Conservation (phyloP, 2,329 filamentous ascomycete genomes). For the Colletotrichum sp. region DNA sequence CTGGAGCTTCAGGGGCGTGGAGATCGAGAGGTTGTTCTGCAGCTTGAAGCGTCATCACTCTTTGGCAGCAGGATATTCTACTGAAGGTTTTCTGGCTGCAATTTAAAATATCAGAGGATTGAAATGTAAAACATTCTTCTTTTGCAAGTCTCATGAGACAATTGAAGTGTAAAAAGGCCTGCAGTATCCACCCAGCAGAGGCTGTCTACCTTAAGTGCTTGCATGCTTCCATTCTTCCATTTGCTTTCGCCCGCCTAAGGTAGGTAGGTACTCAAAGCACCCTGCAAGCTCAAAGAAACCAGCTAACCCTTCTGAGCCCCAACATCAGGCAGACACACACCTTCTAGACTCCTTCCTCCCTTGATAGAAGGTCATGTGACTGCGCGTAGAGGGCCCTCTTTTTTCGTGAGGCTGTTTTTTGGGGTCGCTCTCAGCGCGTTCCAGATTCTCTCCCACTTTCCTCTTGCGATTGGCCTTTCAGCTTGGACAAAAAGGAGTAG, state of each 20-base stretch:
- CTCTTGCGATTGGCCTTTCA: background rate
- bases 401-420: background rate
- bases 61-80: background rate
- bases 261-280: background rate
- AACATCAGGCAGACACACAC: background rate
- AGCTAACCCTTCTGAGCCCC: background rate
- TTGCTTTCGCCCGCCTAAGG: background rate
- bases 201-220: background rate
- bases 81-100: background rate
- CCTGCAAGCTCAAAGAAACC: background rate
- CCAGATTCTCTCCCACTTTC: background rate
- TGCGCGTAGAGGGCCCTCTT: constrained; percentile 15
- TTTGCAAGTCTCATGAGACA: background rate
- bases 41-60: background rate
- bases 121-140: background rate
- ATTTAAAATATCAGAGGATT: background rate
- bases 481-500: background rate
- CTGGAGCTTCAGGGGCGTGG: constrained; percentile 1
- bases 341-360: background rate
- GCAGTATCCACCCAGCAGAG: background rate
- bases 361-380: constrained; percentile 13
- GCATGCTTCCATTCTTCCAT: background rate
- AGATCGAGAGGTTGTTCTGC: background rate
- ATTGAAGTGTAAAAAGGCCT: background rate
- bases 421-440: background rate